Percentiles rank a stretch among this genome's conserved stretches.
Conservation (phyloP, 176 grass and related monocot species). For the Coix lacrymajobi region DNA sequence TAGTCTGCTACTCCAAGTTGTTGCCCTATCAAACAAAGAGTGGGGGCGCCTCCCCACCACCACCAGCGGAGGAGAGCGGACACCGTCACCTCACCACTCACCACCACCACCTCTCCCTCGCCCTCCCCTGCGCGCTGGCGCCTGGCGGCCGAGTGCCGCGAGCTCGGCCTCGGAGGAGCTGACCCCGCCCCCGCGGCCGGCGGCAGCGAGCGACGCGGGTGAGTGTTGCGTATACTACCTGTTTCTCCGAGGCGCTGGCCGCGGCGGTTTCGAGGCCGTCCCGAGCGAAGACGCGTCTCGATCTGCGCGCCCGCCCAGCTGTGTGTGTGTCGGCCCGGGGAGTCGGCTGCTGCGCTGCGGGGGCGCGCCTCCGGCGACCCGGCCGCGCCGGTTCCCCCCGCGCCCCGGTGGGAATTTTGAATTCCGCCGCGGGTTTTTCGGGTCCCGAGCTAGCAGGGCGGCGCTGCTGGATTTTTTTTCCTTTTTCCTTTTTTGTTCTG, state of each 20-base stretch:
- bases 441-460: background rate
- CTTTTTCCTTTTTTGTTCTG: background rate
- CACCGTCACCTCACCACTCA: background rate
- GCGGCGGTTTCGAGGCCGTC: background rate
- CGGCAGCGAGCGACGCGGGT: background rate
- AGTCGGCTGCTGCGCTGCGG: background rate
- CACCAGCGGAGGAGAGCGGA: background rate
- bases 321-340: no score
- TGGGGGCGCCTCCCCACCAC: conserved; percentile 33
- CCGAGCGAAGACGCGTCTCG: background rate
- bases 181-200: conserved; percentile 24
- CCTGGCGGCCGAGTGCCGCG: conserved; percentile 6
- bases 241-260: background rate
- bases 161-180: background rate
- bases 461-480: background rate
- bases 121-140: background rate
- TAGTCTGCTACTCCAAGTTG: background rate
- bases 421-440: conserved; percentile 13
- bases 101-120: background rate
- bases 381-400: background rate
- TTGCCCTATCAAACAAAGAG: background rate
- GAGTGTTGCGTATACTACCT: background rate
- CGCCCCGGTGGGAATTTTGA: conserved; percentile 40
- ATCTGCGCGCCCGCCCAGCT: background rate
- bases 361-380: background rate